phyloP scores from a whole-genome alignment of 768 basidiomycete species.

The Lactifluus pinguis region DNA sequence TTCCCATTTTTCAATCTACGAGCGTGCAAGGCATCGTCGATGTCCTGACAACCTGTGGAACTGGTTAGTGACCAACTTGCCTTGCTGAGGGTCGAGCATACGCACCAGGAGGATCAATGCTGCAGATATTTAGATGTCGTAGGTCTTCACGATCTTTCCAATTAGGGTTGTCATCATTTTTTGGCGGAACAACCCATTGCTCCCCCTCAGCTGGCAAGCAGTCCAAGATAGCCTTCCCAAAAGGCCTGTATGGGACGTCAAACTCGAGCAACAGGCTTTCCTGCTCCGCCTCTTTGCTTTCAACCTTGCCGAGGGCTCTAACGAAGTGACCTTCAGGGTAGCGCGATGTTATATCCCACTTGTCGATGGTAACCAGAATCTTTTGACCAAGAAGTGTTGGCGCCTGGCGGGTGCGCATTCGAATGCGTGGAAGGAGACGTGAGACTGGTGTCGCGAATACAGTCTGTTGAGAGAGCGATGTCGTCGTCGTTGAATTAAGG shows the following conservation, averaged over 20 bases:
- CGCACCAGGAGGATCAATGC: conserved; percentile 91
- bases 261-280: conserved; percentile 90
- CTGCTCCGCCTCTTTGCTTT: conserved; percentile 93
- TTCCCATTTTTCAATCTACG: conserved; percentile 81
- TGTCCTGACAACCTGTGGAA: conserved; percentile 82
- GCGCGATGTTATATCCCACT: conserved; percentile 79
- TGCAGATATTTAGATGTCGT: conserved; percentile 79
- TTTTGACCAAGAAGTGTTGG: conserved; percentile 84
- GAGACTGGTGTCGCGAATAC: conserved; percentile 94
- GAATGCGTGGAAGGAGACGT: conserved; percentile 84
- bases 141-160: conserved; percentile 89
- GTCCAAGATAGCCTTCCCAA: conserved; percentile 89
- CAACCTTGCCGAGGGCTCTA: conserved; percentile 79
- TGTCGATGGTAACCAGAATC: conserved; percentile 90
- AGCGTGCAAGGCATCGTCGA: conserved; percentile 96
- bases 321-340: conserved; percentile 98
- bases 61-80: conserved; percentile 5
- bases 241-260: conserved; percentile 92
- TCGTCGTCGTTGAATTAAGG: conserved; percentile 64
- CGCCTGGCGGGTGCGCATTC: conserved; percentile 91
- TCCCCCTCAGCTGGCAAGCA: conserved; percentile 89
- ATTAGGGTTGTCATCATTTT: conserved; percentile 37
- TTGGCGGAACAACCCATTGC: conserved; percentile 84
- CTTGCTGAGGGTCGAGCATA: not conserved
- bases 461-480: conserved; percentile 79